Percentiles rank a stretch among this genome's conserved stretches.
phyloP scores from a whole-genome alignment of 202 grass and related monocot species.

The Schoenoplectus triqueter region DNA sequence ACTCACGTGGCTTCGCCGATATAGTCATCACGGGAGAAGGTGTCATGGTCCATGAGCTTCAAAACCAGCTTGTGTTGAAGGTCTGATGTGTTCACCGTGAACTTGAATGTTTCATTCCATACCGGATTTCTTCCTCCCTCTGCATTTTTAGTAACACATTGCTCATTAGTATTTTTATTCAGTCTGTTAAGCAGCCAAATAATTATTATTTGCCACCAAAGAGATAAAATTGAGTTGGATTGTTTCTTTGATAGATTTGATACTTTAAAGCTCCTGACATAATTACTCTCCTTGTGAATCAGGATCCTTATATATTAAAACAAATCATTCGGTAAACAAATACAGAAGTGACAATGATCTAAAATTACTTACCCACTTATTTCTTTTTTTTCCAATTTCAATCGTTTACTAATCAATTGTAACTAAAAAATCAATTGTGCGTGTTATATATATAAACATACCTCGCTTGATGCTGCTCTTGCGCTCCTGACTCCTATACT shows the following conservation, averaged over 20 bases:
- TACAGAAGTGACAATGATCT: neutral
- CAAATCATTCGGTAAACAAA: neutral
- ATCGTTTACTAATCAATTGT: neutral
- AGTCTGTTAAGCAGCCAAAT: neutral
- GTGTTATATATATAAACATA: constrained; percentile 16
- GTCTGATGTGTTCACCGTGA: constrained; percentile 59
- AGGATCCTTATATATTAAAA: neutral
- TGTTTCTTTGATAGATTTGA: neutral
- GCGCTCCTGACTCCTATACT: constrained; percentile 84
- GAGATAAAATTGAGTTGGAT: neutral
- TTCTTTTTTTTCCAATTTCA: neutral
- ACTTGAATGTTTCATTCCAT: constrained; percentile 91
- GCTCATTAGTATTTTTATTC: neutral
- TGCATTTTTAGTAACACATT: constrained; percentile 39
- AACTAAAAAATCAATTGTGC: neutral
- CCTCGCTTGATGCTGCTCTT: constrained; percentile 74
- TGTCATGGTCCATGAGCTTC: constrained; percentile 73
- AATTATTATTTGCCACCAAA: constrained; percentile 21
- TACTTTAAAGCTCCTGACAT: neutral
- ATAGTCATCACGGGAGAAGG: constrained; percentile 76
- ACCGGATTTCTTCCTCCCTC: constrained; percentile 66
- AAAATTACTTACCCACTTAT: neutral
- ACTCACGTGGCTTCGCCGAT: constrained; percentile 86
- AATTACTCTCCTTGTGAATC: neutral
- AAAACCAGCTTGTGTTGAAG: constrained; percentile 76